These are phyloP conservation scores for Phaeodactylum tricornutum DNA, from an alignment of 108 stramenopile genomes.

Conservation along the genomic window DNA sequence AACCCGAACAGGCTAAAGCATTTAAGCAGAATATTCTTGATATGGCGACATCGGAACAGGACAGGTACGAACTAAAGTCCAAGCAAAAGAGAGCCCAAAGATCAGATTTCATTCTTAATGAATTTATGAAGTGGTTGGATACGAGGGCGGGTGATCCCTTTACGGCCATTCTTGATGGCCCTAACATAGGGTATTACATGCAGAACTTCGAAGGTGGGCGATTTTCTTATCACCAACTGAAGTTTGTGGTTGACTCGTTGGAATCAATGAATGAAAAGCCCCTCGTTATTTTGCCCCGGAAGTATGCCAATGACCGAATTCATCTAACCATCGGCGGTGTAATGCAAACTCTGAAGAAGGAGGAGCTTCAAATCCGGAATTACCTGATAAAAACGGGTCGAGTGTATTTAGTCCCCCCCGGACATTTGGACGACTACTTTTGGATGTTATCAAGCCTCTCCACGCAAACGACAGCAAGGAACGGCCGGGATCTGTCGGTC, in stretches of 20 bases:
- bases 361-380: slow-evolving; percentile 23
- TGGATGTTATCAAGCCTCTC: slow-evolving; percentile 81
- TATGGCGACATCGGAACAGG: slow-evolving; percentile 23
- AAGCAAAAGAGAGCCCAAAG: background rate
- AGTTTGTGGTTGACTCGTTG: slow-evolving; percentile 55
- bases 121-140: slow-evolving; percentile 63
- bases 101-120: slow-evolving; percentile 24
- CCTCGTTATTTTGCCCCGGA: slow-evolving; percentile 66
- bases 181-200: slow-evolving; percentile 76
- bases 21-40: slow-evolving; percentile 36
- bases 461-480: slow-evolving; percentile 35
- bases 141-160: slow-evolving; percentile 59
- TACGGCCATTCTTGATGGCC: slow-evolving; percentile 76
- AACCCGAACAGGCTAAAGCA: slow-evolving; percentile 39
- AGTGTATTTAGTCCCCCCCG: slow-evolving; percentile 47
- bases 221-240: slow-evolving; percentile 58
- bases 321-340: slow-evolving; percentile 5
- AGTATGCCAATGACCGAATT: slow-evolving; percentile 42
- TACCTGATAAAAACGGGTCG: slow-evolving; percentile 20
- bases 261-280: slow-evolving; percentile 64
- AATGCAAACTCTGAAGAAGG: slow-evolving; percentile 26
- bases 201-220: slow-evolving; percentile 68
- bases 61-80: slow-evolving; percentile 9
- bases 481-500: slow-evolving; percentile 31
- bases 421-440: slow-evolving; percentile 73